A percentile compares a stretch with the other conserved stretches of the same genome.
These are phyloP conservation scores for Rhodamnia rubescens DNA, from an alignment of 345 rosid genomes.

Conservation along the genomic window DNA sequence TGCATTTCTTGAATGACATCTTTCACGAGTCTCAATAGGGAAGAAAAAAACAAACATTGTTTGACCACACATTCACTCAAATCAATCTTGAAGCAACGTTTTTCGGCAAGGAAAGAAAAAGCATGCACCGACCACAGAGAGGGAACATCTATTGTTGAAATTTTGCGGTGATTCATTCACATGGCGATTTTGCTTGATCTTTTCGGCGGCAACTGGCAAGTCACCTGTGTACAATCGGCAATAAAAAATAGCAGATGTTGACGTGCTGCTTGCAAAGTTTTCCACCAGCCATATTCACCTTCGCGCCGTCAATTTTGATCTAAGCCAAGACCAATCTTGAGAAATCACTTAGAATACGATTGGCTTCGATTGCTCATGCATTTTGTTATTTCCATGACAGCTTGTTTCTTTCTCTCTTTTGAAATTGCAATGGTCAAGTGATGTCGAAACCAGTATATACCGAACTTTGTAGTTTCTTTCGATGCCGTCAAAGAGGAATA, in stretches of 20 bases:
- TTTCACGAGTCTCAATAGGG: background rate
- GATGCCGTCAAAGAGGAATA: background rate
- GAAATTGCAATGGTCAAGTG: too few species aligned
- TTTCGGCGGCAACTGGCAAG: too few species aligned
- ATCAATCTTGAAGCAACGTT: background rate
- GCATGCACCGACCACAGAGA: rapidly evolving
- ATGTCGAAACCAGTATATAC: too few species aligned
- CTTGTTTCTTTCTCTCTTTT: too few species aligned
- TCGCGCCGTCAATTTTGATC: background rate
- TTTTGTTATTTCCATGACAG: too few species aligned
- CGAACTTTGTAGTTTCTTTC: too few species aligned
- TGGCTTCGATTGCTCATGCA: background rate
- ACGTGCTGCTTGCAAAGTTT: too few species aligned
- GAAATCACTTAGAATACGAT: background rate
- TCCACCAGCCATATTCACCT: too few species aligned
- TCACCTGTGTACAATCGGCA: too few species aligned
- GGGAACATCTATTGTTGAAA: background rate
- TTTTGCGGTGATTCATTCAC: too few species aligned
- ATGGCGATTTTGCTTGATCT: too few species aligned
- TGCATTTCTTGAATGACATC: background rate
- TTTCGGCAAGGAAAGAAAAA: background rate
- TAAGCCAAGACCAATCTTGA: background rate
- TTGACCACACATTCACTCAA: background rate
- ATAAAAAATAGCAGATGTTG: too few species aligned
- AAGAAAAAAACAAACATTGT: background rate